Evolutionary conservation across 805 yeast species (phyloP).

Genomic region (Yarrowia sp.): DNA sequence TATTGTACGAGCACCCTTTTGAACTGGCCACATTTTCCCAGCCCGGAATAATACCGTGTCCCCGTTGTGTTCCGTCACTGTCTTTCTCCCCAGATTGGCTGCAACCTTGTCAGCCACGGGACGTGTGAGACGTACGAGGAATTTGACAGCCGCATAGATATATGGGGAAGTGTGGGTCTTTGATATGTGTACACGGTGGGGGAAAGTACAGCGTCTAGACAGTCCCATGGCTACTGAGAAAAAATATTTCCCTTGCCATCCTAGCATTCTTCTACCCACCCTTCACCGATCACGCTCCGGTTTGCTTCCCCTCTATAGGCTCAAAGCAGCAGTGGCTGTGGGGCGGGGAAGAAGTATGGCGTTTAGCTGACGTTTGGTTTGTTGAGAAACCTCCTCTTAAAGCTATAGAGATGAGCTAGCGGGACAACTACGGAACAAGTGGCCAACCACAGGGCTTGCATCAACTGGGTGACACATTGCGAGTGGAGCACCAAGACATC

Average conservation of each 20-base stretch:
- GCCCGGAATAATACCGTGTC: constrained; percentile 10
- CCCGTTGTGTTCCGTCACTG: not conserved
- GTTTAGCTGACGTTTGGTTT: not conserved
- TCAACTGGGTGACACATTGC: not conserved
- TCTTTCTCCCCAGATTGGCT: not conserved
- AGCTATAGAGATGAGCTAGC: constrained; percentile 11
- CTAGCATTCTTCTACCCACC: no score
- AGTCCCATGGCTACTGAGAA: no score
- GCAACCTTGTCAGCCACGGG: constrained; percentile 13
- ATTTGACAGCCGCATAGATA: constrained; percentile 15
- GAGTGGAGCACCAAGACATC: no score
- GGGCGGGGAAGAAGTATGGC: constrained; percentile 10
- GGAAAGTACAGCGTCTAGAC: no score
- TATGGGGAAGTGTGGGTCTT: not conserved
- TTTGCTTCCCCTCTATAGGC: constrained; percentile 14
- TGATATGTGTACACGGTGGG: not conserved
- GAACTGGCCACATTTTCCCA: no score
- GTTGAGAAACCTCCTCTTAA: constrained; percentile 10
- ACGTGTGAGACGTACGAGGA: constrained; percentile 8
- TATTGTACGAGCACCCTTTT: no score
- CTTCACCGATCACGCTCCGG: not conserved
- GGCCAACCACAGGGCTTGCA: not conserved
- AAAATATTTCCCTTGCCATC: no score
- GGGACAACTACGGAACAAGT: not conserved
- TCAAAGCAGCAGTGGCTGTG: not conserved